Conservation (phyloP, 2,329 filamentous ascomycete genomes). For the Exophiala viscosa region DNA sequence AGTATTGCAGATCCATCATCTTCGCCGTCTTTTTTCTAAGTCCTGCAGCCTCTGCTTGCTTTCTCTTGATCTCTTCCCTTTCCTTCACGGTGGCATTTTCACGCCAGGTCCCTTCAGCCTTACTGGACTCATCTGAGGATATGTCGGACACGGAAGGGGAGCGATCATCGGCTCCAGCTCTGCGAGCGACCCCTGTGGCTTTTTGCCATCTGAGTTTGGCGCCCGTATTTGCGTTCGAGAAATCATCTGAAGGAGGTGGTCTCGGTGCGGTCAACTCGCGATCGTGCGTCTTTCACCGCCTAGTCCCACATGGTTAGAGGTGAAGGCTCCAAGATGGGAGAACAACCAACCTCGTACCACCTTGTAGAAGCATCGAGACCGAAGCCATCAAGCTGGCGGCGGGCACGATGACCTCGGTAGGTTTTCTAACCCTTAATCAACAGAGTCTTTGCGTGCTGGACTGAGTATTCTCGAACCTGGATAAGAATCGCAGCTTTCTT, state of each 20-base stretch:
- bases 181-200: slow-evolving; percentile 64
- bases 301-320: slow-evolving; percentile 46
- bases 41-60: slow-evolving; percentile 49
- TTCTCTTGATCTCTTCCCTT: slow-evolving; percentile 37
- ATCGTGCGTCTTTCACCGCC: slow-evolving; percentile 54
- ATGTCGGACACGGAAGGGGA: slow-evolving; percentile 29
- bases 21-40: slow-evolving; percentile 64
- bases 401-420: slow-evolving; percentile 71
- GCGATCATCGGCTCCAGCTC: slow-evolving; percentile 66
- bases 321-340: background rate
- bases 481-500: slow-evolving; percentile 20
- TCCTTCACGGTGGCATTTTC: slow-evolving; percentile 20
- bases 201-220: slow-evolving; percentile 74
- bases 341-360: slow-evolving; percentile 62
- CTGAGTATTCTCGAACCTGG: slow-evolving; percentile 6
- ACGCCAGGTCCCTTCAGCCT: slow-evolving; percentile 35
- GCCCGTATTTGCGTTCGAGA: too few species aligned
- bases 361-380: slow-evolving; percentile 65
- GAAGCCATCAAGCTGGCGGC: slow-evolving; percentile 67
- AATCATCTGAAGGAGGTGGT: slow-evolving; percentile 1
- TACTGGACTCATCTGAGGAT: slow-evolving; percentile 38
- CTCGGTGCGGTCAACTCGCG: slow-evolving; percentile 47
- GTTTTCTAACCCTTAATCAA: slow-evolving; percentile 50
- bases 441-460: background rate
- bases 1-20: slow-evolving; percentile 82